Evolutionary conservation across 192 early-diverging fungal genomes (phyloP).

Genomic region (Mortierella alpina): DNA sequence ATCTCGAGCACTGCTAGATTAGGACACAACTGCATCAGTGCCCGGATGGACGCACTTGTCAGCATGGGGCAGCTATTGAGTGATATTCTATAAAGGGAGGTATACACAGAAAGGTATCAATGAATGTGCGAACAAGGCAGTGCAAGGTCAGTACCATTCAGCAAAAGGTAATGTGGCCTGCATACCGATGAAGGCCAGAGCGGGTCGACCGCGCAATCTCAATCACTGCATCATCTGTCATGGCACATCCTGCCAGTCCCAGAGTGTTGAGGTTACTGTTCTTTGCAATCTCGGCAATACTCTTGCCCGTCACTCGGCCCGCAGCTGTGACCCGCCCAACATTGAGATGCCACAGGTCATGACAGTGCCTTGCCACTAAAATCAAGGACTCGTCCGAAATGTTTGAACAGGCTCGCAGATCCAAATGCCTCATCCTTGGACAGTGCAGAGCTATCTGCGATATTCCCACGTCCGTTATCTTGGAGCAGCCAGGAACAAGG

Average conservation of each 20-base stretch:
- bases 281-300: constrained; percentile 59
- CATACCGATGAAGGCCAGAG: constrained; percentile 50
- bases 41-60: constrained; percentile 56
- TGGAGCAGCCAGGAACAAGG: constrained; percentile 62
- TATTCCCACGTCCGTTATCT: constrained; percentile 59
- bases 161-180: not conserved
- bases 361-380: constrained; percentile 56
- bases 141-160: not conserved
- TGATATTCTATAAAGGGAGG: constrained; percentile 42
- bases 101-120: not conserved
- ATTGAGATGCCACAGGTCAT: constrained; percentile 58
- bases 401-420: constrained; percentile 61
- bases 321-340: constrained; percentile 61
- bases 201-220: constrained; percentile 50
- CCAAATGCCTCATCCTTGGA: constrained; percentile 57
- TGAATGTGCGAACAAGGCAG: not conserved
- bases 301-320: constrained; percentile 52
- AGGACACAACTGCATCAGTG: constrained; percentile 59
- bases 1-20: constrained; percentile 63
- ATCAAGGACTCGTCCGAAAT: constrained; percentile 57
- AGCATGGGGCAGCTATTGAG: constrained; percentile 58
- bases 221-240: constrained; percentile 60
- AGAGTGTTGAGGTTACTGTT: constrained; percentile 56
- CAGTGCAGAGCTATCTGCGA: constrained; percentile 53
- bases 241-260: constrained; percentile 63